Base-by-base conservation (phyloP, 495 filamentous ascomycete genomes). In the Lepraria neglecta region DNA sequence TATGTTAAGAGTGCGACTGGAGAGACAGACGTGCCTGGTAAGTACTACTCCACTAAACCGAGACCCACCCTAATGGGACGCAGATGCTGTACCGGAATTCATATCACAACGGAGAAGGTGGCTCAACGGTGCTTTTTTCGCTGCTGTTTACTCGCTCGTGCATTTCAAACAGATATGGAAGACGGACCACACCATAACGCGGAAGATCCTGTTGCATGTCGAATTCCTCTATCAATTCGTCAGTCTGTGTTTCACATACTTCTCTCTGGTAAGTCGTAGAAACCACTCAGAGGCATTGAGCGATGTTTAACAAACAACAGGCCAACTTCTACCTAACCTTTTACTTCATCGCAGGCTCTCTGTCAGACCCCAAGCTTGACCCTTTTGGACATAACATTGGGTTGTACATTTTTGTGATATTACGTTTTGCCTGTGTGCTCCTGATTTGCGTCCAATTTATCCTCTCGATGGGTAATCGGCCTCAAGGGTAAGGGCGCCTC, bases 321-420 rank as follows among this genome's bases (percentile, higher is more conserved):
- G 92, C 94, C 68, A 99, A 99, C 73, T 99, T 97, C 76, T 99
- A 97, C 71, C 83, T 99, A 56, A 94, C 91, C 64, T 99, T 99
- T 74, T 97, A 91, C 81, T 97, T 97, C 80, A 90, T 97, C 69
- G 91, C 91, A 50, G 95, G 95, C 44, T 95, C 91, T n/a, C 82
- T 99, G 15, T 83, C 87, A 6, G 90, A 97, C 66, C 72, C 82
- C 0, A 77, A 76, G 40, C 76, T 96, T 63, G 92, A 97, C 74
- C 95, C 95, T 2, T 97, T 97, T 65, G 90, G 90, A 27, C 84
- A 92, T 70, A 80, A 86, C 61, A 86, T 92, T 69, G 91, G 90
- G 28, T 78, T 84, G 51, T 86, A 87, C 71, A 87, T 99, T 67
- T 99, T 99, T 73, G 77, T 82, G 38, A 80, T 97, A 57, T 76